Base-by-base conservation (phyloP, 140 eudicot genomes). In the Senecio squalidus region DNA sequence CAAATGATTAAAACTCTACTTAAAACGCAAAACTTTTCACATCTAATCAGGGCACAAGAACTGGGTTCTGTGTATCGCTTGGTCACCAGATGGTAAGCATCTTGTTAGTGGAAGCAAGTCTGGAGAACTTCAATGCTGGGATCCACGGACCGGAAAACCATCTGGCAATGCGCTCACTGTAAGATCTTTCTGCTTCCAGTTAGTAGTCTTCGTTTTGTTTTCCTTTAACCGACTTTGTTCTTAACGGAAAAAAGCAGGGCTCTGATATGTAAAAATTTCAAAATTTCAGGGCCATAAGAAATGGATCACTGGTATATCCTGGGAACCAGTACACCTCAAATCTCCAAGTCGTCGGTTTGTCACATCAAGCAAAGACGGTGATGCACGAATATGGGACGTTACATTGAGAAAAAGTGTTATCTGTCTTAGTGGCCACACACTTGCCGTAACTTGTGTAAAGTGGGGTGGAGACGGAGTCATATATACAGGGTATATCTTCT, bases 401-500 rank as follows among this genome's bases (percentile, higher is more conserved):
- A 14, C 84, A 11, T 52, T 75, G 75, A 83, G 73, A 27, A 92
- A 79, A 77, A 83, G 84, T 77, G 84, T 87, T 44, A 79, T 87
- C 40, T 49, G 67, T 80, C 94, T 92, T 58, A 83, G 95, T 53
- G 96, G 98, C 24, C 98, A 92, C 58, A 86, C 98, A 61, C 92
- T 92, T 64, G 98, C 98, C 46, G 79, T 92, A 56, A 92, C 98
- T 58, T 92, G 96, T 74, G 98, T 92, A 55, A 92, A 92, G 67
- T 92, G 98, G 98, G 96, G 98, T 62, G 96, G 96, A 33, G 98
- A 92, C 79, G 98, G 98, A 34, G 62, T 92, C 40, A 92, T 92
- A 64, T 92, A 92, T 62, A 92, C 98, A 6, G 98, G 98, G 98
- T 84, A 91, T 53, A 51, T 61, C 28, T 29, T 63, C 39, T 55